A percentile compares a stretch with the other conserved stretches of the same genome.
phyloP scores from a whole-genome alignment of 805 yeast species.

The Saitoella complicata region DNA sequence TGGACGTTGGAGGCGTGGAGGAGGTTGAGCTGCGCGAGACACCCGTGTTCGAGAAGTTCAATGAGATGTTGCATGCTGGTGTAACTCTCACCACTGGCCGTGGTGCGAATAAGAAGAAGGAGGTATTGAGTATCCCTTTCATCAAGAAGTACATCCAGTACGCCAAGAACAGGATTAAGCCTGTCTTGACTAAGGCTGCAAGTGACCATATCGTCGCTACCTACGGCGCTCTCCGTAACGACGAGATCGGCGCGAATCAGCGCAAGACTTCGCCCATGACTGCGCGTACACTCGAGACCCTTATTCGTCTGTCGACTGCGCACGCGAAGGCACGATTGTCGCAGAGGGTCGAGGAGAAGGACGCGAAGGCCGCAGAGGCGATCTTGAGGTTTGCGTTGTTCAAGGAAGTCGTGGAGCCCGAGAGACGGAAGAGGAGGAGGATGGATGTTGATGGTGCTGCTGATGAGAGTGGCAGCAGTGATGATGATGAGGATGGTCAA shows the following conservation, averaged over 20 bases:
- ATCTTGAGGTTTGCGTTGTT: slow-evolving; percentile 72
- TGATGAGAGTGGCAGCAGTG: slow-evolving; percentile 17
- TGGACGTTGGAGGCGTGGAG: slow-evolving; percentile 57
- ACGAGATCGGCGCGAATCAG: slow-evolving; percentile 29
- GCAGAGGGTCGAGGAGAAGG: slow-evolving; percentile 51
- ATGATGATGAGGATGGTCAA: slow-evolving; percentile 17
- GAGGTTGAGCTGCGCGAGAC: slow-evolving; percentile 31
- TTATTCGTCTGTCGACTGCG: slow-evolving; percentile 87
- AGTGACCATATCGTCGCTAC: slow-evolving; percentile 64
- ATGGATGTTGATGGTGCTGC: slow-evolving; percentile 23
- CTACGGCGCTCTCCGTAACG: slow-evolving; percentile 70
- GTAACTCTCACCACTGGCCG: slow-evolving; percentile 26
- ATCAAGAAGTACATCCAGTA: slow-evolving; percentile 85
- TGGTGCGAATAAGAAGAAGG: slow-evolving; percentile 25
- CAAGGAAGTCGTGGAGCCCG: slow-evolving; percentile 44
- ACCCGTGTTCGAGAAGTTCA: slow-evolving; percentile 64
- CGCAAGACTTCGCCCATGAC: slow-evolving; percentile 81
- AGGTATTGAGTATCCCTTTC: slow-evolving; percentile 63
- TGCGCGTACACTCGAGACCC: slow-evolving; percentile 93
- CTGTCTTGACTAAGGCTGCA: slow-evolving; percentile 63
- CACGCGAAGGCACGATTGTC: slow-evolving; percentile 92
- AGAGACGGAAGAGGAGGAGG: slow-evolving; percentile 17
- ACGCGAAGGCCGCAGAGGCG: slow-evolving; percentile 75
- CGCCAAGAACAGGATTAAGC: slow-evolving; percentile 75
- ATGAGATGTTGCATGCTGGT: slow-evolving; percentile 70